Evolutionary conservation across 2,329 filamentous ascomycete genomes (phyloP).

Genomic region (Penicillium digitatum): DNA sequence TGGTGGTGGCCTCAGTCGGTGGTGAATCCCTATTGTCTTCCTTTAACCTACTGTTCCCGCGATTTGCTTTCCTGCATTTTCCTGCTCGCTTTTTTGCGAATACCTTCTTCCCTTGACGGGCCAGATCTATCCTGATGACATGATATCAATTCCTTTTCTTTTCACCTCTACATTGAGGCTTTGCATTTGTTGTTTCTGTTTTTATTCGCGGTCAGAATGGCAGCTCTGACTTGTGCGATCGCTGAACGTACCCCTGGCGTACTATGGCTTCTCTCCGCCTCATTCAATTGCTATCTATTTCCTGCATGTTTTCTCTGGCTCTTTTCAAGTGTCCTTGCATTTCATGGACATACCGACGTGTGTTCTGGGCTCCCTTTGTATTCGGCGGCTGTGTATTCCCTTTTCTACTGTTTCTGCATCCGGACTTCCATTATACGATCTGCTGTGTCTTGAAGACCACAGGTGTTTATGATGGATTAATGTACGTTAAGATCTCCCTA

Average conservation of each 20-base stretch:
- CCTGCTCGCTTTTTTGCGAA: conserved; percentile 13
- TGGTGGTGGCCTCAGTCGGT: conserved; percentile 62
- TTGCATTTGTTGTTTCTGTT: conserved; percentile 3
- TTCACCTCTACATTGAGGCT: conserved; percentile 27
- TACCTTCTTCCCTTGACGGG: conserved; percentile 24
- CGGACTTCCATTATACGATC: conserved; percentile 35
- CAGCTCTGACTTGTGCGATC: conserved; percentile 30
- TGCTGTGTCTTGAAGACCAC: conserved; percentile 33
- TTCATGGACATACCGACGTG: conserved; percentile 32
- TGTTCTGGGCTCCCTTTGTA: conserved; percentile 29
- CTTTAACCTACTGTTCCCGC: conserved; percentile 21
- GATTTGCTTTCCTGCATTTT: conserved; percentile 22
- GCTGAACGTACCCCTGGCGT: conserved; percentile 37
- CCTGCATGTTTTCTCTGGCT: conserved; percentile 22
- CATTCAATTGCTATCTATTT: conserved; percentile 16
- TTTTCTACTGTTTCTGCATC: conserved; percentile 31
- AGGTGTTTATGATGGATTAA: conserved; percentile 39
- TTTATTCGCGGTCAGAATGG: conserved; percentile 26
- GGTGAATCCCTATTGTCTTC: conserved; percentile 47
- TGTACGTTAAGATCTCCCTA: conserved; percentile 51
- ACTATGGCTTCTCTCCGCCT: conserved; percentile 28
- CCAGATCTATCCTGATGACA: conserved; percentile 27
- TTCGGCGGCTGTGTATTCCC: conserved; percentile 31
- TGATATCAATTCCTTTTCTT: conserved; percentile 31
- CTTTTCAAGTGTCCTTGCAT: conserved; percentile 33